Base-by-base conservation (phyloP, 768 basidiomycete genomes). In the Phanerochaete sordida region DNA sequence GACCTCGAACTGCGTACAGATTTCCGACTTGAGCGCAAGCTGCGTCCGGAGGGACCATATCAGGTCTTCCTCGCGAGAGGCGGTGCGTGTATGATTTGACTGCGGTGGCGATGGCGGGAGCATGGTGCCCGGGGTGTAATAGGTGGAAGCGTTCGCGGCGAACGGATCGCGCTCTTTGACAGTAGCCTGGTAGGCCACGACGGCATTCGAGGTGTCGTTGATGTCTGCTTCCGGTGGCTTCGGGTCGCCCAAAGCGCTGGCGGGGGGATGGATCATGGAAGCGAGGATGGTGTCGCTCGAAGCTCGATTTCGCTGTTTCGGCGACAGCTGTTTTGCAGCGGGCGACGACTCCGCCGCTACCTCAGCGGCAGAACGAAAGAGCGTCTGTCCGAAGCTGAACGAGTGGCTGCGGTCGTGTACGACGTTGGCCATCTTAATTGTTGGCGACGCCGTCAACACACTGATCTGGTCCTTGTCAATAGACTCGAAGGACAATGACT, bases 21-120 rank as follows among this genome's bases (percentile, higher is more conserved):
- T 65, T 66, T 93, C 90, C 16, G 81, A 84, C 71, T 88, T 86
- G n/a, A 92, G 69, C 8, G 87, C 80, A 43, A 93, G 76, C 66
- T 91, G 87, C 0, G 89, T 88, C 68, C 88, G 87, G 24, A 93
- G 76, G 8, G 84, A 86, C 69, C 83, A 84, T 33, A 92, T 88
- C 30, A 87, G 68, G 64, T 81, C 85, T 60, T 90, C 87, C 62
- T 89, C 89, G 60, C 84, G 85, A 3, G 88, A 90, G 0, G 84
- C 80, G 61, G 79, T 85, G 44, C 87, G 81, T 6, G 74, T 73
- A 63, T 87, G 87, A 3, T 66, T 66, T 8, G 66, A 45, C n/a
- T 61, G 60, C 1, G 61, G 69, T 21, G 90, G 88, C 0, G 88
- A 87, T 0, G 79, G 77, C 0, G 90, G 88, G 26, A 88, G 85